Conservation (phyloP, 1,284 basidiomycete species). For the Apiotrichum siamense region DNA sequence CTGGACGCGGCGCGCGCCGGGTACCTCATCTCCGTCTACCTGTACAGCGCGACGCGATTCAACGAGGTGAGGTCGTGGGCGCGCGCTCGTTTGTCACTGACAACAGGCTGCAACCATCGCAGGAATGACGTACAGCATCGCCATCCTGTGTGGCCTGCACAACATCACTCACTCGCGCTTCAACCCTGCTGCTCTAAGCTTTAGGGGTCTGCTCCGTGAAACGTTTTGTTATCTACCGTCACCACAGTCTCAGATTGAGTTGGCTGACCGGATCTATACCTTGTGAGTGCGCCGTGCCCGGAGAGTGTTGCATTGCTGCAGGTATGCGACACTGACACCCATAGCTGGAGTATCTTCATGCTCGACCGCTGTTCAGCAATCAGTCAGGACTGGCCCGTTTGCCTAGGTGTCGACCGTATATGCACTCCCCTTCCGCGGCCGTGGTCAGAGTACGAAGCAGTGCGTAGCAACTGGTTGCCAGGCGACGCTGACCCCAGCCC, state of each 20-base stretch:
- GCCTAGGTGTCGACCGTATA: slow-evolving; percentile 6
- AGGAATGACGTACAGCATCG: slow-evolving; percentile 2
- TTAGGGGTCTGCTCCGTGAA: neutral
- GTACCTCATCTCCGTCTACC: slow-evolving; percentile 5
- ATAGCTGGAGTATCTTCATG: slow-evolving; percentile 19
- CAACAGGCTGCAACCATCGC: neutral
- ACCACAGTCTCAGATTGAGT: slow-evolving; percentile 8
- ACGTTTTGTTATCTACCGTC: neutral
- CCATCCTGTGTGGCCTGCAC: slow-evolving; percentile 7
- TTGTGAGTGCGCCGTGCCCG: slow-evolving; percentile 18
- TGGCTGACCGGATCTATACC: slow-evolving; percentile 19
- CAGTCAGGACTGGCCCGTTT: slow-evolving; percentile 5
- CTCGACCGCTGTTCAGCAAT: slow-evolving; percentile 10
- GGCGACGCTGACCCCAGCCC: neutral
- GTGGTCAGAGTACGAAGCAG: slow-evolving; percentile 13
- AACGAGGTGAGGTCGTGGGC: neutral
- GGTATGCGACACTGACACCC: neutral
- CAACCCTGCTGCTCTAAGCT: neutral
- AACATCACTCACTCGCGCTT: slow-evolving; percentile 8
- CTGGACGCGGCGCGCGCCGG: slow-evolving; percentile 13
- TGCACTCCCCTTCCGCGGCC: slow-evolving; percentile 15
- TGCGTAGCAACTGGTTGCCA: neutral
- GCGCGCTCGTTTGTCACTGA: neutral
- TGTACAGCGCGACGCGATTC: slow-evolving; percentile 1
- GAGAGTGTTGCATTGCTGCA: too few relatives aligned